A percentile compares a stretch with the other conserved stretches of the same genome.
Conservation (phyloP, 805 yeast genomes). For the Clavispora santaluciae region DNA sequence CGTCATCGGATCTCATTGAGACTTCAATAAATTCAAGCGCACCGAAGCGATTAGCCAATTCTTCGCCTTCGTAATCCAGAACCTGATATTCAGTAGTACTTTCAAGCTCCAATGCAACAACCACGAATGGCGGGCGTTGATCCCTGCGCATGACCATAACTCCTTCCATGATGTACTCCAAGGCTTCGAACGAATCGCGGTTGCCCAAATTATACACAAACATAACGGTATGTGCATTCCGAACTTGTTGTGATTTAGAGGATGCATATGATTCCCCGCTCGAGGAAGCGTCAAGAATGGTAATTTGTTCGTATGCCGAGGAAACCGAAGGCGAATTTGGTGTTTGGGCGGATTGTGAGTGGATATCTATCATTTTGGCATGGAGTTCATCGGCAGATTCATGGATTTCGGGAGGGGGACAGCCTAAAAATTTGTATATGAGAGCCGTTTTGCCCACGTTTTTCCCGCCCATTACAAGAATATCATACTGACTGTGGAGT, state of each 20-base stretch:
- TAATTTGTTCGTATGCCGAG: slow-evolving; percentile 17
- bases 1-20: slow-evolving; percentile 17
- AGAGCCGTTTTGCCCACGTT: slow-evolving; percentile 14
- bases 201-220: slow-evolving; percentile 28
- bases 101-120: slow-evolving; percentile 31
- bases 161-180: slow-evolving; percentile 26
- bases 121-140: slow-evolving; percentile 24
- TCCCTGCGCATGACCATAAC: slow-evolving; percentile 18
- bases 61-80: slow-evolving; percentile 23
- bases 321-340: slow-evolving; percentile 7
- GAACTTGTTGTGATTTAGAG: slow-evolving; percentile 22
- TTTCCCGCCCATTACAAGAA: slow-evolving; percentile 13
- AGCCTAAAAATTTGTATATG: slow-evolving; percentile 12
- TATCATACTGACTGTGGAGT: slow-evolving; percentile 10
- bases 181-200: slow-evolving; percentile 22
- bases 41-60: slow-evolving; percentile 21
- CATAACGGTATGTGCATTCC: slow-evolving; percentile 26
- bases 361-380: background rate
- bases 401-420: background rate
- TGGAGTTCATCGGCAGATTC: background rate
- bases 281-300: slow-evolving; percentile 29
- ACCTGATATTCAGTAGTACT: slow-evolving; percentile 23
- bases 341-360: slow-evolving; percentile 5
- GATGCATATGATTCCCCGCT: slow-evolving; percentile 23
- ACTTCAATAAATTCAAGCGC: slow-evolving; percentile 28